A percentile compares a stretch with the other conserved stretches of the same genome.
Evolutionary conservation across 2,329 filamentous ascomycete species (phyloP).

Genomic region (Scleromitrula shiraiana): DNA sequence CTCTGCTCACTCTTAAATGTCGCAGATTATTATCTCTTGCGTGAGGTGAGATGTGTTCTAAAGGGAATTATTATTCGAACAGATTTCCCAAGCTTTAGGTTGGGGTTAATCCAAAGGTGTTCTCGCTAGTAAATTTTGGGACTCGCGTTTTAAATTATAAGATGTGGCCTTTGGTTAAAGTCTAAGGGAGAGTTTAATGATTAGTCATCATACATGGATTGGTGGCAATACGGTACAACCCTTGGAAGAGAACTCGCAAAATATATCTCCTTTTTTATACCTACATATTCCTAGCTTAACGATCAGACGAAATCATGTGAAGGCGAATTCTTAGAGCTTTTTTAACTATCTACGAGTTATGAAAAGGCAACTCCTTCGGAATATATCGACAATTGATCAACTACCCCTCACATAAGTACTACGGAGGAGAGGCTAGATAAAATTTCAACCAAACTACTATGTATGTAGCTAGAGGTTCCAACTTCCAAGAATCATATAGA

Average conservation of each 20-base stretch:
- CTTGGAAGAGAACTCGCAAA: too few relatives aligned
- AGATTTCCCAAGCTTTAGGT: constrained; percentile 20
- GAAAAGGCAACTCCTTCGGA: too few relatives aligned
- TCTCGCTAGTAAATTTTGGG: constrained; percentile 18
- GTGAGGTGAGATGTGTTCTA: constrained; percentile 22
- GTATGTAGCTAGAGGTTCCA: too few relatives aligned
- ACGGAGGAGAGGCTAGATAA: too few relatives aligned
- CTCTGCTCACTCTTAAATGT: constrained; percentile 14
- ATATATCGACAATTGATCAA: too few relatives aligned
- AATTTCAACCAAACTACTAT: too few relatives aligned
- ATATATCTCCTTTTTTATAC: too few relatives aligned
- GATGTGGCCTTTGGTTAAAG: constrained; percentile 17
- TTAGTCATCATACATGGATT: not conserved
- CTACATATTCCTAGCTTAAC: too few relatives aligned
- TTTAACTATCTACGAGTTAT: not conserved
- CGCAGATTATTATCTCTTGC: constrained; percentile 19
- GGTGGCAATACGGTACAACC: not conserved
- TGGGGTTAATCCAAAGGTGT: constrained; percentile 11
- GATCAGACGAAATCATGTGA: not conserved
- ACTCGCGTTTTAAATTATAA: constrained; percentile 8
- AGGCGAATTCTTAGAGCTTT: not conserved
- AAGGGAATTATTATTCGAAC: constrained; percentile 20
- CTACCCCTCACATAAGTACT: too few relatives aligned
- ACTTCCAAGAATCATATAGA: too few relatives aligned
- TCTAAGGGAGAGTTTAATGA: not conserved